Base-by-base conservation (phyloP, 768 basidiomycete species). In the Mycena amicta region DNA sequence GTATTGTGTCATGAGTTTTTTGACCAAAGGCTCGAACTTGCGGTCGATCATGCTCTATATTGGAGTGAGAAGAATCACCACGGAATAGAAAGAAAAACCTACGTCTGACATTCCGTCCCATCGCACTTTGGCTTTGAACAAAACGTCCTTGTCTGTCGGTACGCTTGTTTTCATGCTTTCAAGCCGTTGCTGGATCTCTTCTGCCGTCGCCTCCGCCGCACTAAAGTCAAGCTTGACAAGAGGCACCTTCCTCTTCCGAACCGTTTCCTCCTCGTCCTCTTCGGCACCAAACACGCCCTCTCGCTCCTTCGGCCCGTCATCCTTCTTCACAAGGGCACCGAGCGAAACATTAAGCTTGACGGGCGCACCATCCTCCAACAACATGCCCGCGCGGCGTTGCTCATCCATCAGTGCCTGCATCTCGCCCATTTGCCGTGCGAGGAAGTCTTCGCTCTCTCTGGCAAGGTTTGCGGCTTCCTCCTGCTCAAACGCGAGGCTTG, bases 51-150 rank as follows among this genome's bases (percentile, higher is more conserved):
- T 80, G 28, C 76, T 75, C 94, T 95, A 64, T n/a, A 39, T n/a
- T 40, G 50, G 33, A 57, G 72, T 50, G 69, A 68, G 57, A 26
- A 3, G 37, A 45, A 45, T 16, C 43, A 16, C 43, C 2, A n/a
- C 28, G n/a, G 25, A 52, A n/a, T 4, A 29, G 53, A 28, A 33
- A 46, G 47, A 60, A 49, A 15, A 27, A 49, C 91, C 70, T 67
- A 95, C 95, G 73, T 95, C 93, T 41, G 85, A 86, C 53, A 97
- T 74, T 40, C 91, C 94, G 68, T 94, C 92, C 95, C 95, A 97
- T 55, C 93, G 82, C 55, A 97, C 89, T 74, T 91, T 92, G 1
- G 85, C 80, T 74, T 89, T 92, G 80, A 92, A 93, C 49, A 95
- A 66, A 2, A 81, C 80, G 61, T 93, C 90, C 66, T 83, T 88